Percentiles rank a stretch among this genome's conserved stretches.
phyloP scores from a whole-genome alignment of 768 basidiomycete genomes.

The Lentinula boryana region DNA sequence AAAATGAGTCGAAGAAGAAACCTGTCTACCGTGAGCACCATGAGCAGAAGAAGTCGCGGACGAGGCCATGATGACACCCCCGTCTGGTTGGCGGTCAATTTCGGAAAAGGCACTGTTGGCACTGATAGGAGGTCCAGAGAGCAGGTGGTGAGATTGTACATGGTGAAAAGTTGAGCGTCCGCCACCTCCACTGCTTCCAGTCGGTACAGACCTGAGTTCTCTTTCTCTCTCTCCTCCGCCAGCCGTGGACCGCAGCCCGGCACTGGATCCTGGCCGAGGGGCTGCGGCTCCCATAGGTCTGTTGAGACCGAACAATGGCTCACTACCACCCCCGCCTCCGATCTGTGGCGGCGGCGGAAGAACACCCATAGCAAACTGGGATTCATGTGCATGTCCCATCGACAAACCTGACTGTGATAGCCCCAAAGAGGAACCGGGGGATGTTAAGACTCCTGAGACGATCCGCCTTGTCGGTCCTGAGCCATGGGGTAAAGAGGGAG shows the following conservation, averaged over 20 bases:
- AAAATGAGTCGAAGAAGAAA: neutral
- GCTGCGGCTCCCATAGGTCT: neutral
- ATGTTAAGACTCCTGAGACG: neutral
- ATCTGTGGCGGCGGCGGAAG: neutral
- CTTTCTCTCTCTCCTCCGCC: neutral
- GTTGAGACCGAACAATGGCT: neutral
- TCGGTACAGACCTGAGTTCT: neutral
- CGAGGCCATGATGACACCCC: neutral
- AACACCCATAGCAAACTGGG: neutral
- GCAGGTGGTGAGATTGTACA: neutral
- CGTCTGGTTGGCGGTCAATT: neutral
- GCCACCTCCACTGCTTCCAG: neutral
- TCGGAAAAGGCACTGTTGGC: neutral
- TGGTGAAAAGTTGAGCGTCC: neutral
- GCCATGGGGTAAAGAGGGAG: neutral
- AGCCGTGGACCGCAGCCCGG: neutral
- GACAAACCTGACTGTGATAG: neutral
- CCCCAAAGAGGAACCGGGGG: neutral
- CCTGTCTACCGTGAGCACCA: neutral
- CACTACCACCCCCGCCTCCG: neutral
- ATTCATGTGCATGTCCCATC: neutral
- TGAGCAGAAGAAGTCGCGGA: neutral
- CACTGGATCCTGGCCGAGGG: neutral
- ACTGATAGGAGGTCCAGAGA: neutral
- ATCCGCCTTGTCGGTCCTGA: neutral